Evolutionary conservation across 2,329 filamentous ascomycete genomes (phyloP).

Genomic region (Nothopassalora personata): DNA sequence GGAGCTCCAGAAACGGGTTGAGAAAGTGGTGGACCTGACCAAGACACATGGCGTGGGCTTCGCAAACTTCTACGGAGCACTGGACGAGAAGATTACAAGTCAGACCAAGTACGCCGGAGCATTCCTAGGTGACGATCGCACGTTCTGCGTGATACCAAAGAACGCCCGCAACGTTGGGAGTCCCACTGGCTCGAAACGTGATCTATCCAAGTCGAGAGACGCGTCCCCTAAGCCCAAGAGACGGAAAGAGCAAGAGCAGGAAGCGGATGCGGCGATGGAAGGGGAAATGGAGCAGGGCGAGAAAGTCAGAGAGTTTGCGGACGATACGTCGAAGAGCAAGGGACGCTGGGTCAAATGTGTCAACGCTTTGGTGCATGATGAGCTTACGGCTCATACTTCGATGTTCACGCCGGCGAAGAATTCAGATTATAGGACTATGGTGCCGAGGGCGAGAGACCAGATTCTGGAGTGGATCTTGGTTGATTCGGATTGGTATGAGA

Average conservation of each 20-base stretch:
- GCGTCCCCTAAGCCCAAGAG: conserved; percentile 6
- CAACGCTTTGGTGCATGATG: conserved; percentile 75
- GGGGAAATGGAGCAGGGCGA: conserved; percentile 30
- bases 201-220: conserved; percentile 7
- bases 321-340: conserved; percentile 32
- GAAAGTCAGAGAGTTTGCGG: conserved; percentile 31
- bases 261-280: conserved; percentile 22
- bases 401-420: conserved; percentile 71
- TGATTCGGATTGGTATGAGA: conserved; percentile 29
- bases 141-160: conserved; percentile 79
- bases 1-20: conserved; percentile 70
- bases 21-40: conserved; percentile 60
- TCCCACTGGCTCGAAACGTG: conserved; percentile 24
- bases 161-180: conserved; percentile 12
- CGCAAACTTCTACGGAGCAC: conserved; percentile 78
- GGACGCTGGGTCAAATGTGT: conserved; percentile 63
- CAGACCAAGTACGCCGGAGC: conserved; percentile 48
- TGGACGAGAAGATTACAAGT: conserved; percentile 58
- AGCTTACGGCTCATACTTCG: conserved; percentile 74
- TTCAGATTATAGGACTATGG: conserved; percentile 64
- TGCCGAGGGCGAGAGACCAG: conserved; percentile 59
- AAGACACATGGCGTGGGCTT: conserved; percentile 67
- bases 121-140: conserved; percentile 63
- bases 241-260: conserved; percentile 16
- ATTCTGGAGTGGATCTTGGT: conserved; percentile 57